Base-by-base conservation (phyloP, 305 asterid species). In the Fraxinus velutina region DNA sequence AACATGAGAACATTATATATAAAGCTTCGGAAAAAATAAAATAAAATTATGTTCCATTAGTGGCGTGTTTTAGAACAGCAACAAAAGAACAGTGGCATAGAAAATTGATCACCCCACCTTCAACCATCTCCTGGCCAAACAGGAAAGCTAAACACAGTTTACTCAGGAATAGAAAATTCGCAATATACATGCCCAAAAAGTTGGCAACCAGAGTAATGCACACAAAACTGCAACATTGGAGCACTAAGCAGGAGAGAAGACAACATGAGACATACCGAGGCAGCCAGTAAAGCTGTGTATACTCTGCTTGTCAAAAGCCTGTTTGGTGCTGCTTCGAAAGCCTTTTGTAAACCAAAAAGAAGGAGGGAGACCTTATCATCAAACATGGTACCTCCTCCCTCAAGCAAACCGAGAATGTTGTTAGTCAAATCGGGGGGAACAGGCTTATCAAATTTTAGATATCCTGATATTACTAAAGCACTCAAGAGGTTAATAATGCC, bases 361-460 rank as follows among this genome's bases (percentile, higher is more conserved):
- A 96, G 94, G 81, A 96, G 99, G 79, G 99, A 91, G 84, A 96
- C 97, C 91, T 94, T 96, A 90, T 96, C 99, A 83, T 96, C 98
- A 88, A 96, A 96, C 99, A 94, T 96, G 79, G 97, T 93, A 87
- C 99, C 98, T 79, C 99, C 98, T 83, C 95, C 97, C 84, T 94
- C 99, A 79, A 89, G 92, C 90, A 94, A 86, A 85, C 95, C 97
- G 75, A 86, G 87, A 87, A 90, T 84, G 85, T 89, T 94, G 88
- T 82, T 87, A 17, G 93, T 83, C 87, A 88, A 87, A 85, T 94
- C 96, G 76, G 91, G 88, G 81, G 94, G 92, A 88, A 89, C 91
- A 80, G 92, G 96, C 34, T 84, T 73, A 86, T 90, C 99, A 84
- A 91, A 89, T 86, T 91, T 96, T 86, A 96, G 90, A 90, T 92